A percentile compares a stretch with the other conserved stretches of the same genome.
Conservation (phyloP, 768 basidiomycete species). For the Pholiota molesta region DNA sequence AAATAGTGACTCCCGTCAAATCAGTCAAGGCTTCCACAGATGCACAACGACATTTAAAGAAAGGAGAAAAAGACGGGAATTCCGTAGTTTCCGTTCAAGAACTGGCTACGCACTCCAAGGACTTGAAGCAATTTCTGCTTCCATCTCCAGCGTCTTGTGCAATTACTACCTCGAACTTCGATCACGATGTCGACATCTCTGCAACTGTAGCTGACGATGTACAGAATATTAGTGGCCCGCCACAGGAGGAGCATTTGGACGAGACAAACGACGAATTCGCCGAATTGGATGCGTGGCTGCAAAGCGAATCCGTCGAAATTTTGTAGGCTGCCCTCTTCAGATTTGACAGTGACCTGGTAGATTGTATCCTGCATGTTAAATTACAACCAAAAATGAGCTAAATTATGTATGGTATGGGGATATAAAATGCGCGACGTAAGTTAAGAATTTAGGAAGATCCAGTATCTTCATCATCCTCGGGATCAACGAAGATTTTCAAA, state of each 20-base stretch:
- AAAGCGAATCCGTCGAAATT: slow-evolving; percentile 65
- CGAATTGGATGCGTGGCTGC: slow-evolving; percentile 70
- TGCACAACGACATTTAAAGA: not conserved
- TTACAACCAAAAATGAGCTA: not conserved
- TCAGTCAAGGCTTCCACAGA: not conserved
- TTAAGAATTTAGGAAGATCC: slow-evolving; percentile 4
- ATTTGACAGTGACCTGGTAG: not conserved
- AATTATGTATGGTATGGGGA: slow-evolving; percentile 1
- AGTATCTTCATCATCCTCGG: slow-evolving; percentile 24
- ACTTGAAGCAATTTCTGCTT: not conserved
- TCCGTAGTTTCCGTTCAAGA: not conserved
- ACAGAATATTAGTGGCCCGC: not conserved
- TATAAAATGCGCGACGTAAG: slow-evolving; percentile 9
- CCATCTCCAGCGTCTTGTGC: not conserved
- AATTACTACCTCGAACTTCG: not conserved
- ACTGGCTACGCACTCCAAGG: too few species aligned
- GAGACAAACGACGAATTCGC: slow-evolving; percentile 54
- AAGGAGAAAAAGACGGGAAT: not conserved
- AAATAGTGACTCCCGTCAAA: slow-evolving; percentile 16
- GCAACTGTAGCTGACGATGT: not conserved
- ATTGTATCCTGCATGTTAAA: not conserved
- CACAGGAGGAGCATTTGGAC: not conserved
- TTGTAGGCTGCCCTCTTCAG: slow-evolving; percentile 23
- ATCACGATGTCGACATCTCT: not conserved
- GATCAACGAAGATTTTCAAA: slow-evolving; percentile 62